Evolutionary conservation across 768 basidiomycete genomes (phyloP).

Genomic region (Termitomyces eurrhizus): DNA sequence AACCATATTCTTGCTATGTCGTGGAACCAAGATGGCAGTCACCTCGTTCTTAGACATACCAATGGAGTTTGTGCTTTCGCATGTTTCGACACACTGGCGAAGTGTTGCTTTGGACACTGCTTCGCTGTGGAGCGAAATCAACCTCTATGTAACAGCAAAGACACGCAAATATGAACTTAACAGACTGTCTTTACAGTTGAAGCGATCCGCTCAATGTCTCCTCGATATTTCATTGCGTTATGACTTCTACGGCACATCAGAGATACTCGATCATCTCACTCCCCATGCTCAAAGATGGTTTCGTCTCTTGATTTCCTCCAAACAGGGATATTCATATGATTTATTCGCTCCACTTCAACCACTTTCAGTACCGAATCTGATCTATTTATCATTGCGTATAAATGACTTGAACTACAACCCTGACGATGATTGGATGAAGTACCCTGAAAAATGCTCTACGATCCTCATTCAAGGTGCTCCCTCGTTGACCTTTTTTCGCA

Average conservation of each 20-base stretch:
- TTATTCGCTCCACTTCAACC: constrained; percentile 24
- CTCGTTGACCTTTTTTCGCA: constrained; percentile 33
- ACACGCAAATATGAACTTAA: constrained; percentile 18
- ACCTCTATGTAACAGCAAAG: constrained; percentile 24
- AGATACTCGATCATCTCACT: constrained; percentile 26
- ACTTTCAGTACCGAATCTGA: constrained; percentile 28
- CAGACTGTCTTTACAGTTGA: constrained; percentile 31
- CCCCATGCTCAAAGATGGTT: constrained; percentile 36
- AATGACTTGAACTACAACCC: constrained; percentile 21
- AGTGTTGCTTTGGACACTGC: constrained; percentile 34
- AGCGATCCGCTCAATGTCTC: constrained; percentile 31
- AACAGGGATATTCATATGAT: constrained; percentile 19
- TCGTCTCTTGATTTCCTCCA: constrained; percentile 29
- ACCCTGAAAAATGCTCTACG: constrained; percentile 21
- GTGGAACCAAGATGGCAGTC: constrained; percentile 12
- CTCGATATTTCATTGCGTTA: constrained; percentile 34
- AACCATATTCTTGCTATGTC: constrained; percentile 33
- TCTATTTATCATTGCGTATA: constrained; percentile 35
- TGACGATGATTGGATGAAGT: constrained; percentile 27
- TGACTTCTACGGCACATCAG: constrained; percentile 18
- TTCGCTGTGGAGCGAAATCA: constrained; percentile 41
- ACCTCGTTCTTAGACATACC: constrained; percentile 8
- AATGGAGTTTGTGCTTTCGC: constrained; percentile 37
- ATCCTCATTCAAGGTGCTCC: constrained; percentile 31
- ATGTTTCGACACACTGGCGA: constrained; percentile 46